phyloP scores from a whole-genome alignment of 495 filamentous ascomycete species.

The Tuber melanosporum region DNA sequence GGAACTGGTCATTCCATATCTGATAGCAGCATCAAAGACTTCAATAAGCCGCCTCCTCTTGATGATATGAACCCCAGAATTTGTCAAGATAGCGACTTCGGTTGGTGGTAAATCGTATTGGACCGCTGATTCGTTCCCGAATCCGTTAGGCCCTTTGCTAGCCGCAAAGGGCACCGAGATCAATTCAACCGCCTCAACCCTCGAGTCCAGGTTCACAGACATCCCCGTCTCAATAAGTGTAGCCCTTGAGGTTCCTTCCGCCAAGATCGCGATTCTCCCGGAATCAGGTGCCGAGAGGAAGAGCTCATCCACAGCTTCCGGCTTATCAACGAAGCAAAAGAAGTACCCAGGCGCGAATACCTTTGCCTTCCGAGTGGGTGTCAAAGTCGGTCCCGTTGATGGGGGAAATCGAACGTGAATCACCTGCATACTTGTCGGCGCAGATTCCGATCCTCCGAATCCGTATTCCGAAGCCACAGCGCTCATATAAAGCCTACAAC shows the following conservation, averaged over 20 bases:
- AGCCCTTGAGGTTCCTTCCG: slow-evolving; percentile 49
- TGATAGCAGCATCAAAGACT: slow-evolving; percentile 76
- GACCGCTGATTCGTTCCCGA: slow-evolving; percentile 89
- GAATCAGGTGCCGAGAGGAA: slow-evolving; percentile 85
- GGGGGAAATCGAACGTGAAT: slow-evolving; percentile 93
- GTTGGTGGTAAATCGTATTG: slow-evolving; percentile 77
- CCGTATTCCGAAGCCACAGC: slow-evolving; percentile 68
- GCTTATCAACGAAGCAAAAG: slow-evolving; percentile 52
- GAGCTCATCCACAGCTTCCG: slow-evolving; percentile 54
- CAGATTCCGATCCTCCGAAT: slow-evolving; percentile 57
- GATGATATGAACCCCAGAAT: slow-evolving; percentile 76
- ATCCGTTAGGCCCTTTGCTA: slow-evolving; percentile 63
- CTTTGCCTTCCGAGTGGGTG: slow-evolving; percentile 40
- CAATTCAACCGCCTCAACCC: slow-evolving; percentile 67
- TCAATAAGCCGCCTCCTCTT: slow-evolving; percentile 81
- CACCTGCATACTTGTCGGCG: slow-evolving; percentile 93
- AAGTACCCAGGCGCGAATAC: slow-evolving; percentile 73
- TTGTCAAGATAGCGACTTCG: slow-evolving; percentile 86
- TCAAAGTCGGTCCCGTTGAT: slow-evolving; percentile 27
- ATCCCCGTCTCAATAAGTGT: slow-evolving; percentile 60
- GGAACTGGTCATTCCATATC: slow-evolving; percentile 49
- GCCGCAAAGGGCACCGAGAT: slow-evolving; percentile 65
- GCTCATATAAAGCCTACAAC: slow-evolving; percentile 85
- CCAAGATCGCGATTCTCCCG: slow-evolving; percentile 62
- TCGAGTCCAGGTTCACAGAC: slow-evolving; percentile 64